Conservation (phyloP, 352 stramenopile genomes). For the Pythium myriotylum region DNA sequence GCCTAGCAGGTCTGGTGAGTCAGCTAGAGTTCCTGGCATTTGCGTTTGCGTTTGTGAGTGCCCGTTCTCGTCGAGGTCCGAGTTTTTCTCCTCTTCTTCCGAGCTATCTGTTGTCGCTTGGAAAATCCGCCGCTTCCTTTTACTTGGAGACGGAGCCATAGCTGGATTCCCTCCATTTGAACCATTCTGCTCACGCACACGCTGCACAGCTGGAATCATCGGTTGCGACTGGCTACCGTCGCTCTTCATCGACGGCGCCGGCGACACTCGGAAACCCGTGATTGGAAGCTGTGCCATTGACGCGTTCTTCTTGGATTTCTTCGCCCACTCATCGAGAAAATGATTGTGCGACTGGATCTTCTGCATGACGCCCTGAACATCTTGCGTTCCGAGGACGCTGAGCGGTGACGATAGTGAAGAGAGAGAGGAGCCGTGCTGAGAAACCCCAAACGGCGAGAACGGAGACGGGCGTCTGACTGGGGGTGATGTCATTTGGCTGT, state of each 20-base stretch:
- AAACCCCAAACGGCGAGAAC: constrained; percentile 8
- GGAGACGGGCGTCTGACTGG: constrained; percentile 11
- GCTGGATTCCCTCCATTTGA: not conserved
- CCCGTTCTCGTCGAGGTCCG: constrained; percentile 7
- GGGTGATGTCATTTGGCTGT: constrained; percentile 12
- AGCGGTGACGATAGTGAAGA: constrained; percentile 30
- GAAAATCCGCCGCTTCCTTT: constrained; percentile 30
- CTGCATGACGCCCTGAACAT: constrained; percentile 27
- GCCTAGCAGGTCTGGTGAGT: constrained; percentile 24
- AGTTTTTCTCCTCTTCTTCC: constrained; percentile 20
- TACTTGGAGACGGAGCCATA: constrained; percentile 8
- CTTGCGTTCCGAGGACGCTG: constrained; percentile 29
- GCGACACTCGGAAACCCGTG: constrained; percentile 5
- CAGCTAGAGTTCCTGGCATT: constrained; percentile 4
- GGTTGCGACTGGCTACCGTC: constrained; percentile 1
- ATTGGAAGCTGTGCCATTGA: constrained; percentile 8
- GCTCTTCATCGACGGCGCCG: not conserved
- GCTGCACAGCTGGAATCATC: constrained; percentile 23
- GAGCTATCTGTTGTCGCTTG: constrained; percentile 1
- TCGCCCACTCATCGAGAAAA: constrained; percentile 26
- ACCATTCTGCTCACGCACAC: constrained; percentile 16
- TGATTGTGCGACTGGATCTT: constrained; percentile 27
- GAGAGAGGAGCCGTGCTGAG: constrained; percentile 11
- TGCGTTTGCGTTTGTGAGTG: constrained; percentile 18
- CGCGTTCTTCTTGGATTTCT: constrained; percentile 13